Base-by-base conservation (phyloP, 805 yeast species). In the Cyberlindnera americana region DNA sequence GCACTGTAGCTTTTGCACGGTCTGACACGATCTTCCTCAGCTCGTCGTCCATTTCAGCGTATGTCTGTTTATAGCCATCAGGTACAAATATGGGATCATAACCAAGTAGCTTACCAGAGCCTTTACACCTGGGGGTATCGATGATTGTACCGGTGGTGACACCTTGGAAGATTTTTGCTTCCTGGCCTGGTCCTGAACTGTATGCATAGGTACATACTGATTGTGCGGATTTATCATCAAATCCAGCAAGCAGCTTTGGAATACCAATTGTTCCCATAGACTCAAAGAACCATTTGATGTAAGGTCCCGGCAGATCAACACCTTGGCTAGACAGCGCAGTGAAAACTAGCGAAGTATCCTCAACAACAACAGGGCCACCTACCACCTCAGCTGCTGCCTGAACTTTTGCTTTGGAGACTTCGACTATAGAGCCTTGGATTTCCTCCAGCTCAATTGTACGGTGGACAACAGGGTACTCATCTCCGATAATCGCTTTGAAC, bases 51-150 rank as follows among this genome's bases (percentile, higher is more conserved):
- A 91, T 77, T 61, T 93, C 96, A 6, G 97, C 97, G 58, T 87
- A 89, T 0, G 91, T 83, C 54, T 80, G 67, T 15, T 71, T 64
- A 52, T 61, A 78, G 3, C 95, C 96, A 19, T 67, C 65, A 2
- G 99, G 98, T 62, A 83, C 72, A 60, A 91, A 91, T 36, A 85
- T 67, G 6, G 96, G 79, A 64, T 91, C 97, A 95, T 96, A 93
- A 2, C 99, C 99, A 59, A 93, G 93, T 18, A 14, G 25, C 44
- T 73, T 71, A 11, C 78, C 75, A 10, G 78, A 75, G 5, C 84
- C 85, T 1, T 97, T 96, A 9, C 4, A 14, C 38, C 57, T 49
- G 6, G 69, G 64, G 6, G 22, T 19, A 26, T 68, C 66, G 5
- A 90, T 97, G 53, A 91, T 89, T 6, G 48, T 61, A n/a, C 99